Conservation (phyloP, 1,284 basidiomycete species). For the Veloporphyrellus conicus region DNA sequence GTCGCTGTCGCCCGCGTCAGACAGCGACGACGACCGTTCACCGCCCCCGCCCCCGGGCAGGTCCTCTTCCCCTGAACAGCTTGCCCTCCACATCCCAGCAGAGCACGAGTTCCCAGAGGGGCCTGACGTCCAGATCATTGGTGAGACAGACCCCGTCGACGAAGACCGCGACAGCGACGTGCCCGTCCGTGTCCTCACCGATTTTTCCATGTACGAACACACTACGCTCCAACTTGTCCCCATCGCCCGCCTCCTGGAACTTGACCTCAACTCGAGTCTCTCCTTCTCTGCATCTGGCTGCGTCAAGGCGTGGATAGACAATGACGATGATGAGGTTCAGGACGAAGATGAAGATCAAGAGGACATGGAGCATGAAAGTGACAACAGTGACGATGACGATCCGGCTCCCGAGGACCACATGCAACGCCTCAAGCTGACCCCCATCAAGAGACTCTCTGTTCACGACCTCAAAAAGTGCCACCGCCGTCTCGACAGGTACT, state of each 20-base stretch:
- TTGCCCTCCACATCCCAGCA: conserved; percentile 9
- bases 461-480: conserved; percentile 36
- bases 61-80: not conserved
- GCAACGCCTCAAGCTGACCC: conserved; percentile 41
- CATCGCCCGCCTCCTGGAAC: conserved; percentile 35
- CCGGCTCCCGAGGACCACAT: conserved; percentile 12
- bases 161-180: conserved; percentile 34
- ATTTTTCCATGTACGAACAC: conserved; percentile 49
- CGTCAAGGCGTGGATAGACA: conserved; percentile 32
- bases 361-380: conserved; percentile 25
- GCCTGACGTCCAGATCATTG: conserved; percentile 32
- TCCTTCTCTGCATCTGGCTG: conserved; percentile 35
- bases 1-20: conserved; percentile 19
- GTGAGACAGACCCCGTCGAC: conserved; percentile 31
- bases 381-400: conserved; percentile 28
- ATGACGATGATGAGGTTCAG: conserved; percentile 25
- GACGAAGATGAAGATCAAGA: conserved; percentile 31
- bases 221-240: conserved; percentile 36
- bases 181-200: conserved; percentile 49
- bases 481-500: conserved; percentile 39
- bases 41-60: conserved; percentile 3
- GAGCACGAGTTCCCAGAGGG: conserved; percentile 31
- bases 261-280: conserved; percentile 18
- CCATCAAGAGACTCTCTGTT: conserved; percentile 46
- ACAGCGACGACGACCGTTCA: conserved; percentile 18